Evolutionary conservation across 2,329 filamentous ascomycete genomes (phyloP), one percentile per base, ranked within the genome.

Genomic region (Fusarium sp.): DNA sequence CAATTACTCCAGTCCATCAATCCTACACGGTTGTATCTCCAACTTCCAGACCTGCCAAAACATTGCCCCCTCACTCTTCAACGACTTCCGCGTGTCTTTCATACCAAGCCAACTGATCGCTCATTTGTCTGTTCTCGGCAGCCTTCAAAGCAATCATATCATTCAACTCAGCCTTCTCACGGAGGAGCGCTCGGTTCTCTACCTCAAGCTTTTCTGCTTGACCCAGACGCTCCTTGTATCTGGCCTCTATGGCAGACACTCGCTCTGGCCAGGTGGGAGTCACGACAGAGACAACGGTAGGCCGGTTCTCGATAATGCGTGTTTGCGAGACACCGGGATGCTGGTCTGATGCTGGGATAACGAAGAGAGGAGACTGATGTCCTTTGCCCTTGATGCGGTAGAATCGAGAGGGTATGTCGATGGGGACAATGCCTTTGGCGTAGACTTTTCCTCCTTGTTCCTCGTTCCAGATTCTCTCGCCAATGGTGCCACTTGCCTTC

Each of bases 351-450:
- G 83, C 86, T 1, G 86, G 87, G 29, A 87, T 78, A 10, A 89
- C 77, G 71, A 88, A 88, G 62, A 89, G 78, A 49, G 86, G 84
- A 4, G 81, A 80, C 38, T 78, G 76, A 2, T 67, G 69, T 0
- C 83, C 82, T 16, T 79, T 79, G 20, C 81, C 81, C 25, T 83
- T 82, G 25, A 88, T 72, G 20, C 87, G 84, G 74, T 85, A 87
- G 75, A 84, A 88, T 5, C 87, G 80, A 25, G 87, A 87, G 32
- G 69, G 74, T 13, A 88, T 65, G 70, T 88, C 84, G 20, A 88
- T 75, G 22, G 80, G 76, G 1, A 85, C 81, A 20, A 89, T 79
- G 0, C 86, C 85, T 13, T 79, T 77, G n/a, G 80, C 76, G 53
- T 80, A 78, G 22, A 75, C 75, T 7, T 74, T 70, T 0, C 77